These are phyloP conservation scores for Carex myosuroides DNA, from an alignment of 176 grass and related monocot genomes.

Conservation along the genomic window DNA sequence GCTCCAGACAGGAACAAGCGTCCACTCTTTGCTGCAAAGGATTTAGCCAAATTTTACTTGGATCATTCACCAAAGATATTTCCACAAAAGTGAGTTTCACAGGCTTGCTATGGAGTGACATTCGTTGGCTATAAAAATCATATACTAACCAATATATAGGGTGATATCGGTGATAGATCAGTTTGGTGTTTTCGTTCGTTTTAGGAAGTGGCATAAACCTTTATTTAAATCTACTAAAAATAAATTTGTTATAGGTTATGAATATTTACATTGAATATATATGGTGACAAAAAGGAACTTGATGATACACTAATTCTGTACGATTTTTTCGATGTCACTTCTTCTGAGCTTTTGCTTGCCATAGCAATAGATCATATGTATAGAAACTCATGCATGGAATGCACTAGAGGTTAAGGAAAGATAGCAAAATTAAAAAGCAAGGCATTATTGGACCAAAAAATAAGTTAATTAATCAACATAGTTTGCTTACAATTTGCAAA, in stretches of 20 bases:
- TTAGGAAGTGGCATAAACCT: neutral
- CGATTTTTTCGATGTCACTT: neutral
- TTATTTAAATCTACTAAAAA: neutral
- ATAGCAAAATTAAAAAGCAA: neutral
- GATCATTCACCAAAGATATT: slow-evolving; percentile 51
- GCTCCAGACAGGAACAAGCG: slow-evolving; percentile 34
- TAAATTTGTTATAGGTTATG: no score
- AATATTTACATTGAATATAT: no score
- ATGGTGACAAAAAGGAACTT: no score
- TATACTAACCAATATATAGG: neutral
- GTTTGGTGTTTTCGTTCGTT: no score
- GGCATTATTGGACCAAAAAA: neutral
- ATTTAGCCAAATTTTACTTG: slow-evolving; percentile 49
- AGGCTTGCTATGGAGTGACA: neutral
- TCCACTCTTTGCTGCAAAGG: slow-evolving; percentile 47
- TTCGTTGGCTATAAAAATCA: neutral
- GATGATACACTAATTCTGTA: no score
- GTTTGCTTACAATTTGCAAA: neutral
- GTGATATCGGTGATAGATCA: neutral
- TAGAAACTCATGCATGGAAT: neutral
- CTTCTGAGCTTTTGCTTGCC: neutral
- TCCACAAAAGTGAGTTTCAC: slow-evolving; percentile 43
- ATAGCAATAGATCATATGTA: neutral
- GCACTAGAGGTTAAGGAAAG: neutral
- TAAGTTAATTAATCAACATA: no score